Evolutionary conservation across 345 rosid genomes (phyloP).

Genomic region (Moricandia moricandioides): DNA sequence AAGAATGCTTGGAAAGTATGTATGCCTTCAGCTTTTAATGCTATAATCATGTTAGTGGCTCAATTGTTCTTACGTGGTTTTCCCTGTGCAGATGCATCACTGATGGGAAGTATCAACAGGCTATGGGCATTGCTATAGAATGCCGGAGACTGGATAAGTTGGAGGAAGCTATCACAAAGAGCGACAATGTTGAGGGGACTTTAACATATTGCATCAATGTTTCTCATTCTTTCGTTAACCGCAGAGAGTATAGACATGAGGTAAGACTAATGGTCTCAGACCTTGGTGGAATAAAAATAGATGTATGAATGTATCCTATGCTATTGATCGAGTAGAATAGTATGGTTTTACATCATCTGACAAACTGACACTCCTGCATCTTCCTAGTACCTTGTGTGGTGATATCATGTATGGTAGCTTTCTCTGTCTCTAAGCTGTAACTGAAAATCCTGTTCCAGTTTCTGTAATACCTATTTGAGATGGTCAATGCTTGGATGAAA

Average conservation of each 20-base stretch:
- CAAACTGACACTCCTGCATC: background rate
- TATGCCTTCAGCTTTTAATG: background rate
- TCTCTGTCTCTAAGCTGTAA: background rate
- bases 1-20: constrained; percentile 98
- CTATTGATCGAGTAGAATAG: constrained; percentile 7
- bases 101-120: constrained; percentile 97
- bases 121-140: constrained; percentile 98
- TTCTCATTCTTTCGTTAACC: constrained; percentile 85
- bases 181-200: constrained; percentile 82
- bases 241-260: constrained; percentile 89
- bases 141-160: constrained; percentile 96
- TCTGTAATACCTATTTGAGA: background rate
- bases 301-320: background rate
- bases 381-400: background rate
- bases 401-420: background rate
- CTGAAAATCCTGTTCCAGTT: background rate
- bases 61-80: constrained; percentile 21
- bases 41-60: constrained; percentile 12
- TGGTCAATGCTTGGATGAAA: background rate
- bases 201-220: constrained; percentile 79
- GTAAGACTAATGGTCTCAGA: constrained; percentile 39
- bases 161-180: constrained; percentile 89
- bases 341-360: constrained; percentile 7
- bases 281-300: background rate
- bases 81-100: constrained; percentile 64